These are phyloP conservation scores for Trichomonas gallinae DNA, from an alignment of 208 protist species.

Conservation along the genomic window DNA sequence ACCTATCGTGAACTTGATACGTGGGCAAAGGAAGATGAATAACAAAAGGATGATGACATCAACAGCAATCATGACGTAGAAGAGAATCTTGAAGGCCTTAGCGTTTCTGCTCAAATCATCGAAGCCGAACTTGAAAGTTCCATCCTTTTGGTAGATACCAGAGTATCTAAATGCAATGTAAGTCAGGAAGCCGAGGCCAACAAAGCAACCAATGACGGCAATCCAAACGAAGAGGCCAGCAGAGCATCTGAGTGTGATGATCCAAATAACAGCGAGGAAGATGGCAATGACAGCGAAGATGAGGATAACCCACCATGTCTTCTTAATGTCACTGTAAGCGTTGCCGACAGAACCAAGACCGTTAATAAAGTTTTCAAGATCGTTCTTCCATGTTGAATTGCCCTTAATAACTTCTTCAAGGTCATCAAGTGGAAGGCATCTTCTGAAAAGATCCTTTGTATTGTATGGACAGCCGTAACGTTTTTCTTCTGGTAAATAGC, in stretches of 20 bases:
- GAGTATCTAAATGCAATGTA: not conserved
- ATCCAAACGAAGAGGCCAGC: not conserved
- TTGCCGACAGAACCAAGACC: not conserved
- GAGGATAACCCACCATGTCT: not conserved
- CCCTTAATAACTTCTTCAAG: not conserved
- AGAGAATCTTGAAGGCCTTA: not conserved
- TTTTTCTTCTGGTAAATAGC: not conserved
- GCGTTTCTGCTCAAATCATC: not conserved
- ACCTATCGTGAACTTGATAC: not conserved
- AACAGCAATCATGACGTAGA: not conserved
- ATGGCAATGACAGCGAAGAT: not conserved
- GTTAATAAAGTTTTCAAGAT: not conserved
- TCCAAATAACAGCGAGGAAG: not conserved
- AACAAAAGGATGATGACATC: not conserved
- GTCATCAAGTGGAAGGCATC: not conserved
- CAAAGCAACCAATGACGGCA: not conserved
- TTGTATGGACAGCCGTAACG: not conserved
- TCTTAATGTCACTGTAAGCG: not conserved
- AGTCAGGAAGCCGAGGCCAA: not conserved
- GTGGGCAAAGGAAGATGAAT: not conserved
- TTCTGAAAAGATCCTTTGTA: not conserved
- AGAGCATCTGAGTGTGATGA: not conserved
- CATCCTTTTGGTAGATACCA: not conserved
- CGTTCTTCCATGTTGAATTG: not conserved
- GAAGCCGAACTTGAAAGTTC: not conserved